phyloP scores from a whole-genome alignment of 31 red algal genomes.

The Bonnemaisonia californica region DNA sequence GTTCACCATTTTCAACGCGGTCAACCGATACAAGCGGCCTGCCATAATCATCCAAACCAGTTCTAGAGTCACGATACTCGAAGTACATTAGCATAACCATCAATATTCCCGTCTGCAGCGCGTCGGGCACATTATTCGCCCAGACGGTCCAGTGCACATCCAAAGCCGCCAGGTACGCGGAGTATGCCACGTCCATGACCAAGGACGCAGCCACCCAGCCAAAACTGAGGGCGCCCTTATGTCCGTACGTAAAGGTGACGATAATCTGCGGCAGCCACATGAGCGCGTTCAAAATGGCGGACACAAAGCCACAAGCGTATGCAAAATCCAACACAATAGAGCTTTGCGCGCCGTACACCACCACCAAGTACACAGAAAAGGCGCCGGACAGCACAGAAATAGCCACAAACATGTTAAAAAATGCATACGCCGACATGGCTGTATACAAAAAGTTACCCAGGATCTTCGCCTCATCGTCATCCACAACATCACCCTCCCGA shows the following conservation, averaged over 20 bases:
- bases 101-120: slow-evolving; percentile 53
- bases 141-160: slow-evolving; percentile 77
- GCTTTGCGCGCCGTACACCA: slow-evolving; percentile 17
- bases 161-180: slow-evolving; percentile 61
- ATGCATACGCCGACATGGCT: slow-evolving; percentile 5
- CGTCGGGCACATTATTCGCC: slow-evolving; percentile 90
- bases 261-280: slow-evolving; percentile 93
- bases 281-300: slow-evolving; percentile 69
- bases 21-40: too few species aligned
- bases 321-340: slow-evolving; percentile 44
- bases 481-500: slow-evolving; percentile 2
- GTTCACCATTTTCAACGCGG: too few species aligned
- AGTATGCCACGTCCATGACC: slow-evolving; percentile 79
- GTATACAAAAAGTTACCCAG: slow-evolving; percentile 6
- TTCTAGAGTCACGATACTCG: slow-evolving; percentile 55
- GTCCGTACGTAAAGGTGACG: slow-evolving; percentile 62
- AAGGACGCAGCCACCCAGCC: slow-evolving; percentile 75
- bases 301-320: slow-evolving; percentile 61
- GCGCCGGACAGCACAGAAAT: slow-evolving; percentile 30
- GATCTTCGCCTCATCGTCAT: slow-evolving; percentile 3
- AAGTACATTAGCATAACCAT: slow-evolving; percentile 52
- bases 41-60: slow-evolving; percentile 68
- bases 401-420: slow-evolving; percentile 49
- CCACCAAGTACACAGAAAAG: slow-evolving; percentile 8
- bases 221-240: slow-evolving; percentile 78